Evolutionary conservation across 2,329 filamentous ascomycete genomes (phyloP), one percentile per base, ranked within the genome.

Genomic region (Penicillium sp.): DNA sequence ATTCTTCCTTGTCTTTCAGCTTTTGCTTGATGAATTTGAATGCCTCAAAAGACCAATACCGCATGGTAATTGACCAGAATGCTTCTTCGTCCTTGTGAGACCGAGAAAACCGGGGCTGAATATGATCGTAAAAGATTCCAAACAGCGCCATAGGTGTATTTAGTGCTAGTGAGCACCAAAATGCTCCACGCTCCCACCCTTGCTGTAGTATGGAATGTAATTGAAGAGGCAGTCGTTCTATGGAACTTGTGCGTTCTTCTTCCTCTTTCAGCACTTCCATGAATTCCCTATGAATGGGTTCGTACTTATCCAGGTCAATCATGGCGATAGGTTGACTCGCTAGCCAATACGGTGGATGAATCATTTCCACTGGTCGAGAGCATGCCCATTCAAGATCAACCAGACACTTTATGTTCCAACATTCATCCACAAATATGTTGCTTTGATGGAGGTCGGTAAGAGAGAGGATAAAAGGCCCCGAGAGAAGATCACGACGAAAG

Each of bases 371-470:
- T 6, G 55, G 53, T 3, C 44, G 46, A 11, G 44, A 35, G n/a
- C 47, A 51, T 13, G 45, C 39, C 52, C 45, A 57, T 31, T 57
- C 54, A 6, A 57, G 43, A 29, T 56, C 50, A 16, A 57, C 44
- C 12, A 55, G 17, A 10, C 30, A 54, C 2, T 31, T 52, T 14
- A 57, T 48, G 25, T 54, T 37, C 55, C 54, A 58, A 4, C 51
- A 25, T 5, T 47, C 26, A 37, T 56, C 45, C 15, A 57, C 52
- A 20, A 53, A 44, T 9, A 59, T 55, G 33, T 59, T 59, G 36
- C 61, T 65, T 37, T 55, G 52, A 35, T 70, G 59, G 4, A 71
- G 43, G 45, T 70, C 66, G n/a, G 64, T 68, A 6, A 69, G 48
- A 2, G 27, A 51, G 34, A 57, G 49, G 32, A 55, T 32, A 39